Evolutionary conservation across 768 basidiomycete species (phyloP), one percentile per base, ranked within the genome.

Genomic region (Suillus hirtellus): DNA sequence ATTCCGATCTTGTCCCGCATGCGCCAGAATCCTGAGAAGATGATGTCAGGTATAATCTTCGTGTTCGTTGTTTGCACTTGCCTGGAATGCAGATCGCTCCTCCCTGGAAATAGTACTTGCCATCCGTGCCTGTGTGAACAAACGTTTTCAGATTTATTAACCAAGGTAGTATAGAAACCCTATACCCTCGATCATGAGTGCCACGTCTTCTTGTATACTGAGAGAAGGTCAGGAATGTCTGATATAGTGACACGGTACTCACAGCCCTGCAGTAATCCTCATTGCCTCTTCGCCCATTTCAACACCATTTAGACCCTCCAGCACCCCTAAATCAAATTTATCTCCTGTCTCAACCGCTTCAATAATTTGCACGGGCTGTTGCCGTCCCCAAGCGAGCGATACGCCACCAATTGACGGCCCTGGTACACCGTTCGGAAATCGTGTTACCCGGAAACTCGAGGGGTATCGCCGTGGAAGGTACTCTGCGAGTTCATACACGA

Each of bases 1-100:
- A 87, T 77, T 8, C 90, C 92, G 60, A 90, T 84, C 76, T 92
- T 92, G 75, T 92, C 90, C 66, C 82, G 72, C 76, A 92, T 80
- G 19, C 90, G 81, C 92, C 91, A 92, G 65, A 85, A 87, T 27
- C 91, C 91, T 89, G 69, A 47, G 40, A 64, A 49, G 64, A 62
- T 64, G 65, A 6, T 7, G 31, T 53, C 60, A 53, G 52, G 12
- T 38, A 49, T 21, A 52, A 35, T 34, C 49, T 31, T 37, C 44
- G 27, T 43, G 52, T 49, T 27, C 40, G 8, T 50, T n/a, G 42
- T 49, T 40, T 15, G 27, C 64, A 71, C 80, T 65, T 55, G 85
- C 88, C 90, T 66, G 88, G 77, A 19, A 88, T 79, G 63, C 83
- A 82, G 66, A 92, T 86, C 0, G 85, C 86, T 9, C 90, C 91